Conservation (phyloP, 495 filamentous ascomycete species). For the Pyrenula massariospora region DNA sequence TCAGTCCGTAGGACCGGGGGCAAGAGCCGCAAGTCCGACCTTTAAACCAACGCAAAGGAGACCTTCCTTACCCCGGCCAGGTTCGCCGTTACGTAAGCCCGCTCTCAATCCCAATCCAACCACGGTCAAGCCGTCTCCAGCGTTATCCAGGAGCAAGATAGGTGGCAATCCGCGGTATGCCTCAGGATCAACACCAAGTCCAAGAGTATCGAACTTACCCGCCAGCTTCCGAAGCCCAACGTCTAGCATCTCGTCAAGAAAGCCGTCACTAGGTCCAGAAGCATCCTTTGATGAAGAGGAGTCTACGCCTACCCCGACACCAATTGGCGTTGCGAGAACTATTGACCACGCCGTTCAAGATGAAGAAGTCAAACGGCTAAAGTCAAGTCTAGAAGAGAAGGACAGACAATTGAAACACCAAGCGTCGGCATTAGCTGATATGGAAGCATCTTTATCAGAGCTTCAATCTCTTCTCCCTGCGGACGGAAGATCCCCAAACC, state of each 20-base stretch:
- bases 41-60: conserved; percentile 55
- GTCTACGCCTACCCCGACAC: conserved; percentile 43
- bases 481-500: neutral
- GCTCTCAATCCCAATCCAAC: conserved; percentile 34
- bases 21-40: conserved; percentile 53
- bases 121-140: conserved; percentile 35
- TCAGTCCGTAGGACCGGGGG: conserved; percentile 68
- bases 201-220: conserved; percentile 43
- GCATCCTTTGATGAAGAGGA: conserved; percentile 39
- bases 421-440: conserved; percentile 65
- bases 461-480: conserved; percentile 50
- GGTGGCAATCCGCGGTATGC: conserved; percentile 35
- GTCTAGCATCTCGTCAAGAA: conserved; percentile 27
- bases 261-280: conserved; percentile 26
- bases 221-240: conserved; percentile 35
- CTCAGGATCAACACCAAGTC: conserved; percentile 47
- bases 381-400: conserved; percentile 35
- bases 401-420: conserved; percentile 84
- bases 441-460: conserved; percentile 68
- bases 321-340: conserved; percentile 36
- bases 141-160: conserved; percentile 11
- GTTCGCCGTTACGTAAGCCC: conserved; percentile 59
- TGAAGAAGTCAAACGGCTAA: conserved; percentile 57
- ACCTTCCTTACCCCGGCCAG: conserved; percentile 73
- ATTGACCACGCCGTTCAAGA: conserved; percentile 38